Conservation (phyloP, 305 asterid species). For the Fraxinus platypoda region DNA sequence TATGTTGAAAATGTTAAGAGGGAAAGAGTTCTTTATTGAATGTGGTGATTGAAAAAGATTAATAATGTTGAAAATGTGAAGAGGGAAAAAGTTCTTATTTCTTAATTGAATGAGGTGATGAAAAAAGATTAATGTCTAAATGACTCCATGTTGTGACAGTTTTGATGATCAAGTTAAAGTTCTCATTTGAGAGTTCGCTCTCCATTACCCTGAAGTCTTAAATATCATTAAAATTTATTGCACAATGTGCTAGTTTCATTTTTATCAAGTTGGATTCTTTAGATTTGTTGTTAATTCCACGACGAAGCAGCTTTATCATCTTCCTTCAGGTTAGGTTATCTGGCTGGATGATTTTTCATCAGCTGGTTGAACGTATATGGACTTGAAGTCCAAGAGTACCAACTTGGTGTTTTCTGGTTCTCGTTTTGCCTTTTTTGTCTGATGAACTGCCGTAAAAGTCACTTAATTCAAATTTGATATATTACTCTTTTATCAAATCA, state of each 20-base stretch:
- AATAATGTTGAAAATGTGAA: not conserved
- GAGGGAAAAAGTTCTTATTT: not conserved
- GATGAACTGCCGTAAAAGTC: slow-evolving; percentile 4
- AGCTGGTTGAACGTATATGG: not conserved
- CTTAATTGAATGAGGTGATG: not conserved
- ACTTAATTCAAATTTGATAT: not conserved
- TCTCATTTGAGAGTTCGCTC: not conserved
- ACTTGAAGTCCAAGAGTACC: not conserved
- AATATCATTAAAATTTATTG: not conserved
- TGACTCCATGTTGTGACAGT: not conserved
- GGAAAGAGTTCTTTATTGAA: not conserved
- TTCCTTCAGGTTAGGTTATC: slow-evolving; percentile 23
- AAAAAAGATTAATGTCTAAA: not conserved
- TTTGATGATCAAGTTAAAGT: not conserved
- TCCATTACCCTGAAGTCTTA: not conserved
- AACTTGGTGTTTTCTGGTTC: not conserved
- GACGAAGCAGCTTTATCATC: slow-evolving; percentile 14
- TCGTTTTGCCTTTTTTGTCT: not conserved
- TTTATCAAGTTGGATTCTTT: not conserved
- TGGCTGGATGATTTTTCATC: not conserved
- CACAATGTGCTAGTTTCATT: not conserved
- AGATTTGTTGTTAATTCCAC: not conserved
- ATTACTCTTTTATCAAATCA: not conserved
- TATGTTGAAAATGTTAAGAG: not conserved
- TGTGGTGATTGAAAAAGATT: not conserved